Evolutionary conservation across 1,284 basidiomycete species (phyloP), one percentile per base, ranked within the genome.

Genomic region (Austroboletus niveus): DNA sequence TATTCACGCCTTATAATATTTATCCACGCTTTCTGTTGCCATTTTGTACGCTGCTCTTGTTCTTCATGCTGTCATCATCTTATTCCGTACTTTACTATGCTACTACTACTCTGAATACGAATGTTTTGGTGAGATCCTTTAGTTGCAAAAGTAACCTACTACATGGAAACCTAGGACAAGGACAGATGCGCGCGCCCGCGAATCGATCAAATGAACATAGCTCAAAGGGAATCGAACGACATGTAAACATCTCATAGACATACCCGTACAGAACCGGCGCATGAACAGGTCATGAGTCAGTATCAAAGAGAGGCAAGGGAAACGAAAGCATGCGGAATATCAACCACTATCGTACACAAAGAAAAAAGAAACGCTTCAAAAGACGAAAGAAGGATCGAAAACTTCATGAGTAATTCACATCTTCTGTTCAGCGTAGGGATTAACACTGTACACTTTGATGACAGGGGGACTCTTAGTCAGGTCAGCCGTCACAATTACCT

Each of bases 401-500:
- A 34, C 30, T 48, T n/a, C 30, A 42, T 10, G 54, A 42, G 51
- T 49, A 53, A 50, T 56, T 66, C 60, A 74, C 70, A 73, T 75
- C 51, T 46, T 59, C 38, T 41, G 68, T 53, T 77, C 76, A 36
- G 89, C 84, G 69, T 89, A 92, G 12, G 89, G 89, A 65, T 92
- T 92, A 60, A 92, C 89, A 62, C 88, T 90, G 75, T 91, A 92
- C 50, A 94, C 92, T 71, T 92, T 92, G 76, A 95, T 88, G 58
- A 96, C 93, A 9, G 94, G 94, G 48, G 94, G 94, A 60, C 89
- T 93, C 81, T 94, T 95, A 58, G 90, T 92, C 61, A 96, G 73
- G 69, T 97, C 94, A 35, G 92, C 92, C 36, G 92, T 94, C 59
- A 97, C 85, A 65, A 96, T 94, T 61, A 94, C 89, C 89, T 92